Evolutionary conservation across 2,329 filamentous ascomycete genomes (phyloP), one percentile per base, ranked within the genome.

Genomic region (Cordyceps militaris): DNA sequence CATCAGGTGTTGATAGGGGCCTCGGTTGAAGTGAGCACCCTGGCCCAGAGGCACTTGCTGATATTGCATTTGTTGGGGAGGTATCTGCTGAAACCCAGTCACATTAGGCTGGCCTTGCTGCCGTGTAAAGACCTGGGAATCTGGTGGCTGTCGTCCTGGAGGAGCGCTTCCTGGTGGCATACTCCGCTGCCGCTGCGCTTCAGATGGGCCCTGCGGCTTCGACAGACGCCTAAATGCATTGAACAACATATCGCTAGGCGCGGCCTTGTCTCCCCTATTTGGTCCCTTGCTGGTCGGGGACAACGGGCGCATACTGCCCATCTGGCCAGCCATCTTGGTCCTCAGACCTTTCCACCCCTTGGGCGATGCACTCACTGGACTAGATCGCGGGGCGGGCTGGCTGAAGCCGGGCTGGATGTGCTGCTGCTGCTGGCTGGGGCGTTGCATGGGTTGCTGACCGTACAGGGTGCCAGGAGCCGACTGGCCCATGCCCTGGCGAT

Each of bases 261-360:
- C 52, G 23, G 65, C 62, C 56, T 54, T 56, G 13, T 56, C 43
- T 34, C 47, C 42, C 47, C 26, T 53, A 11, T 42, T 43, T 26
- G 58, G 46, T 5, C 14, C 47, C 28, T 59, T 54, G 40, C 43
- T 40, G 24, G n/a, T 48, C 5, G 30, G n/a, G 8, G 40, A 28
- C 7, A 32, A 38, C 26, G 30, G 44, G 60, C 49, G 63, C 4
- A 47, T 47, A 32, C 42, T 62, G 2, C 61, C 56, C 51, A 65
- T 61, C 50, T 73, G 71, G 21, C 59, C 67, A 3, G 66, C 69
- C 63, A 73, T 61, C 34, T 69, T 65, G 32, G 66, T 70, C 56
- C 57, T 69, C 19, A 72, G 47, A 2, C 65, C 69, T 58, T 70
- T 72, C 70, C 69, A 71, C 44, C 66, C 64, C 64, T 14, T 65